Base-by-base conservation (phyloP, 1,284 basidiomycete species). In the Mycosarcoma maydis region DNA sequence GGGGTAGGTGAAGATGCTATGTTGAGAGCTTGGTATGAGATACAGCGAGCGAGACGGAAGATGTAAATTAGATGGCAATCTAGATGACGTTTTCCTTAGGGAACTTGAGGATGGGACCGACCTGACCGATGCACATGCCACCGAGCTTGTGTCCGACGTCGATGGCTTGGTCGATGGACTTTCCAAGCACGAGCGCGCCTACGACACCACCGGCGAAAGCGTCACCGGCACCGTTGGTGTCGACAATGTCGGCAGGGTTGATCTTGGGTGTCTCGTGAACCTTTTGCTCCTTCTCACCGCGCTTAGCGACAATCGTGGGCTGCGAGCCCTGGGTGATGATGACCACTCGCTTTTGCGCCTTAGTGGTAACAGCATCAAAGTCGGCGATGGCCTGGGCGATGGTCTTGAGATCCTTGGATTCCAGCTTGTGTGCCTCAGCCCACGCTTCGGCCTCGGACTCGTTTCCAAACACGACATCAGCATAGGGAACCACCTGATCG, bases 181-280 rank as follows among this genome's bases (percentile, higher is more conserved):
- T 97, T 22, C 92, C 94, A 37, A 87, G 83, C 46, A 93, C 89
- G 48, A 89, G 86, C 1, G 90, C 94, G 46, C 92, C 96, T 45
- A 98, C 83, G 86, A 98, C 94, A 43, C 92, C 96, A 66, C 96
- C 96, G n/a, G 94, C 93, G 76, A 98, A 98, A 47, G 93, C 94
- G 83, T 99, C 96, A 48, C 96, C 96, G n/a, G 96, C 96, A 49
- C 92, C 96, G 84, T 98, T 99, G 55, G 96, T 99, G 84, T 98
- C 96, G 58, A 97, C 89, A 76, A 99, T 81, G 50, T 81, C 67
- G 39, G 67, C 54, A 6, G 78, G 64, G 55, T 72, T 57, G 39
- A 82, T 73, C 83, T 85, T 86, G 83, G 78, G 84, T 80, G 83
- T 85, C 82, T 48, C 73, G 82, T 84, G 84, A 10, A 82, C 57